Base-by-base conservation (phyloP, 768 basidiomycete genomes). In the Lentinula edodes region DNA sequence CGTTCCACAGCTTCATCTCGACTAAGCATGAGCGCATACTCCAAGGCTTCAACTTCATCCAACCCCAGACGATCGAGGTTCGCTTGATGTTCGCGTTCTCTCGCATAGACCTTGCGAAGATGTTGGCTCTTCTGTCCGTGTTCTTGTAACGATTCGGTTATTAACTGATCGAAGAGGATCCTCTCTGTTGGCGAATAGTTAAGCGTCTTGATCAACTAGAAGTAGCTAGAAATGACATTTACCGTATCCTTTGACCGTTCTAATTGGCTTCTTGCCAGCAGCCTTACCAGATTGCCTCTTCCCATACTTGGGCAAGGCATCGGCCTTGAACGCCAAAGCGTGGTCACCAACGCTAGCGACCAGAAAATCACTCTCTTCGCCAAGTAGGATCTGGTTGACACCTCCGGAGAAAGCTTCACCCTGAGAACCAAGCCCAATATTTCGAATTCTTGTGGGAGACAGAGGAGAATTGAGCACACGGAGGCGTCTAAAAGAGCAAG, bases 11-110 rank as follows among this genome's bases (percentile, higher is more conserved):
- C 85, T 69, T 93, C 90, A 51, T 94, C 92, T 8, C 89, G 84
- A 64, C 90, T 93, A 64, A 93, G 80, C 90, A 93, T 93, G 51
- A 94, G 70, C 0, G 86, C 80, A 65, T 94, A 94, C 67, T 91
- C 88, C 32, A 93, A 74, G 0, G 88, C 90, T 66, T 91, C 91
- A 1, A 72, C 72, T 66, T 94, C 91, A 61, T 79, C 85, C 43
- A 93, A 73, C 2, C 92, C 91, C 3, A 94, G 79, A n/a, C 73
- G 72, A 38, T 83, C 76, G 23, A 93, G 70, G 10, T 80, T 78
- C 2, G 76, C 76, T 12, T 74, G 73, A 63, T 93, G 89, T 64
- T 85, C 88, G 28, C 76, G 75, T 62, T 83, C 83, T 38, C 82
- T 78, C 0, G 79, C 78, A 64, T 80, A 75, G 2, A 69, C 70